phyloP scores from a whole-genome alignment of 2,329 filamentous ascomycete genomes.

The Ophioceras dolichostomum region DNA sequence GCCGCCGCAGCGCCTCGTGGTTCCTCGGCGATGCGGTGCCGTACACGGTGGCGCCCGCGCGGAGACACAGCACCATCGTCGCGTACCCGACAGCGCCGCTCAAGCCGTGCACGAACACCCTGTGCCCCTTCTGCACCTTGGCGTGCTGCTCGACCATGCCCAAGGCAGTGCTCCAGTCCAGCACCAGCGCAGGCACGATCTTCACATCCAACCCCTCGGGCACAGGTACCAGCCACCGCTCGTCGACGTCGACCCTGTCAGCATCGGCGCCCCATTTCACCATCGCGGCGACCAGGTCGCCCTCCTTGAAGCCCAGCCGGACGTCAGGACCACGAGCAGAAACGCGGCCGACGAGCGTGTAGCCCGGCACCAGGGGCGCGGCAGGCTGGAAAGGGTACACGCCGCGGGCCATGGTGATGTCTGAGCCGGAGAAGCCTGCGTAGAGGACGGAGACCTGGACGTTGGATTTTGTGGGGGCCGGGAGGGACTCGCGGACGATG shows the following conservation, averaged over 20 bases:
- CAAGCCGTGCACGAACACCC: constrained; percentile 36
- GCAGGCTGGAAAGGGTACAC: constrained; percentile 30
- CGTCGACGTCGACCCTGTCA: constrained; percentile 29
- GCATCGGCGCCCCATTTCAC: constrained; percentile 30
- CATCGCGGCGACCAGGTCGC: constrained; percentile 21
- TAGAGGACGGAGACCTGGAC: constrained; percentile 35
- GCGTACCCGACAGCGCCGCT: constrained; percentile 36
- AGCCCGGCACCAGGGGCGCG: constrained; percentile 35
- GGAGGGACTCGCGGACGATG: constrained; percentile 20
- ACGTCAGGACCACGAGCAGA: constrained; percentile 21
- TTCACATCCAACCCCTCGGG: constrained; percentile 26
- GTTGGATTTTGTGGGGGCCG: constrained; percentile 25
- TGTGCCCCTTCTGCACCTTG: constrained; percentile 26
- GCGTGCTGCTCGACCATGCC: constrained; percentile 23
- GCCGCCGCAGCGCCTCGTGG: constrained; percentile 22
- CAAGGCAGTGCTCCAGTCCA: constrained; percentile 33
- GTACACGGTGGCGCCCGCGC: constrained; percentile 32
- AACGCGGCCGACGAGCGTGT: constrained; percentile 32
- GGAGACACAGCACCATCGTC: constrained; percentile 24
- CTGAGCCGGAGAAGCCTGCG: constrained; percentile 31
- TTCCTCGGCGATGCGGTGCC: constrained; percentile 34
- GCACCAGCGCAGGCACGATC: constrained; percentile 24
- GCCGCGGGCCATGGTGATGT: constrained; percentile 36
- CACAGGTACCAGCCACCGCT: constrained; percentile 30
- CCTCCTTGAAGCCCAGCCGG: constrained; percentile 14